A percentile compares a stretch with the other conserved stretches of the same genome.
Evolutionary conservation across 257 asterid genomes (phyloP).

Genomic region (Jacaranda mimosifolia): DNA sequence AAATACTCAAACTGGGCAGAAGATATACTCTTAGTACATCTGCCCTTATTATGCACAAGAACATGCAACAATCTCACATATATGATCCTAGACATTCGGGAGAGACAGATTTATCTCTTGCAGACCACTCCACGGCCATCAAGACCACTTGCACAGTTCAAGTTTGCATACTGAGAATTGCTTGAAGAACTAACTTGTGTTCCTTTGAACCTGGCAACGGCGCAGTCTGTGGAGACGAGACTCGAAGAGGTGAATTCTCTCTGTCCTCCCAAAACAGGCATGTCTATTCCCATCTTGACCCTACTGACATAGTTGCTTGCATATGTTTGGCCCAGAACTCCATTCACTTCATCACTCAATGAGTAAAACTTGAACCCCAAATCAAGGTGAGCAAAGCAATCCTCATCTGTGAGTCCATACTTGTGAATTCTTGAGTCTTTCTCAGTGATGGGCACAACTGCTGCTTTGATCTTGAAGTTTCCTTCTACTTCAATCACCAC

Average conservation of each 20-base stretch:
- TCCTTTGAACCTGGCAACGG: slow-evolving; percentile 65
- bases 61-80: slow-evolving; percentile 21
- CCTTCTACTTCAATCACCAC: slow-evolving; percentile 72
- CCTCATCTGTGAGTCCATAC: slow-evolving; percentile 71
- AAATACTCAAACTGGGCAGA: slow-evolving; percentile 13
- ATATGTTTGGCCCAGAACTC: slow-evolving; percentile 84
- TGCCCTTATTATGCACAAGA: slow-evolving; percentile 36
- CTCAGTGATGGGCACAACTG: slow-evolving; percentile 71
- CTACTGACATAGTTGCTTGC: slow-evolving; percentile 64
- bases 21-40: slow-evolving; percentile 27
- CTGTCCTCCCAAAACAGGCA: slow-evolving; percentile 90
- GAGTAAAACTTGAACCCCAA: slow-evolving; percentile 80
- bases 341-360: slow-evolving; percentile 64
- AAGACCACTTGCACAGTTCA: slow-evolving; percentile 65
- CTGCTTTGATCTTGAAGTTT: slow-evolving; percentile 75
- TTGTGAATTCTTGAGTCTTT: slow-evolving; percentile 68
- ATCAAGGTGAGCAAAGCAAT: slow-evolving; percentile 89
- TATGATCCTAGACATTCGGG: neutral
- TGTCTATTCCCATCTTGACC: slow-evolving; percentile 79
- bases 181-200: slow-evolving; percentile 24
- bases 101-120: slow-evolving; percentile 52
- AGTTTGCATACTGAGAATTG: slow-evolving; percentile 45
- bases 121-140: slow-evolving; percentile 76
- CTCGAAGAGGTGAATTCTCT: slow-evolving; percentile 64
- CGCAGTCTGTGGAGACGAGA: slow-evolving; percentile 74